Conservation (phyloP, 768 basidiomycete species). For the Suillus discolor region DNA sequence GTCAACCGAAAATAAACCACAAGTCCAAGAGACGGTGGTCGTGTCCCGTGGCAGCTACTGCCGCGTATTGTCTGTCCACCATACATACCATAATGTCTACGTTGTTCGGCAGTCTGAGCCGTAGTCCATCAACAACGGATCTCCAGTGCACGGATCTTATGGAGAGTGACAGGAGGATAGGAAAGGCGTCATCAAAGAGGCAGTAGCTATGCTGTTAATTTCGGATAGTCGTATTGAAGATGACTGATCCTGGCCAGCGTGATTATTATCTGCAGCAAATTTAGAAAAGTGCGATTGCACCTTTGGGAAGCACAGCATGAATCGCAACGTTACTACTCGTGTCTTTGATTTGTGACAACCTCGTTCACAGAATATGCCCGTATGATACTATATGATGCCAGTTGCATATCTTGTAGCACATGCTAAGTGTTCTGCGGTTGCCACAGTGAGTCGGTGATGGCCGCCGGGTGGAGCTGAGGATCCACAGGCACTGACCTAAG, state of each 20-base stretch:
- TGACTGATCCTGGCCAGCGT: neutral
- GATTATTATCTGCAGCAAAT: neutral
- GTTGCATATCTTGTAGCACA: neutral
- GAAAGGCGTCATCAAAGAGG: neutral
- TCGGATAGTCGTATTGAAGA: neutral
- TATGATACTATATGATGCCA: too few relatives aligned
- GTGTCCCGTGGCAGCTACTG: neutral
- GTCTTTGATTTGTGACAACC: too few relatives aligned
- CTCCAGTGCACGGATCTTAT: neutral
- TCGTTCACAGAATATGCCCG: too few relatives aligned
- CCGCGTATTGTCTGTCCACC: neutral
- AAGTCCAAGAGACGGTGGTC: neutral
- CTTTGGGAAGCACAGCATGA: neutral
- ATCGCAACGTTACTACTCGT: neutral
- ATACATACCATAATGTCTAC: neutral
- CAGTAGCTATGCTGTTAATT: neutral
- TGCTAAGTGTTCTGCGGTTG: neutral
- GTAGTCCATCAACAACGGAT: neutral
- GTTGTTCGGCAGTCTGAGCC: neutral
- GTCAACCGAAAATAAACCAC: neutral
- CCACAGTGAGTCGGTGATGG: constrained; percentile 1
- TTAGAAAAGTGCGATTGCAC: neutral
- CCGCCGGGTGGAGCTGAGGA: neutral
- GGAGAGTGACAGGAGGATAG: too few relatives aligned
- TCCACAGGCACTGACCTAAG: constrained; percentile 4